A percentile compares a stretch with the other conserved stretches of the same genome.
phyloP scores from a whole-genome alignment of 768 basidiomycete species.

The Suillus hirtellus region DNA sequence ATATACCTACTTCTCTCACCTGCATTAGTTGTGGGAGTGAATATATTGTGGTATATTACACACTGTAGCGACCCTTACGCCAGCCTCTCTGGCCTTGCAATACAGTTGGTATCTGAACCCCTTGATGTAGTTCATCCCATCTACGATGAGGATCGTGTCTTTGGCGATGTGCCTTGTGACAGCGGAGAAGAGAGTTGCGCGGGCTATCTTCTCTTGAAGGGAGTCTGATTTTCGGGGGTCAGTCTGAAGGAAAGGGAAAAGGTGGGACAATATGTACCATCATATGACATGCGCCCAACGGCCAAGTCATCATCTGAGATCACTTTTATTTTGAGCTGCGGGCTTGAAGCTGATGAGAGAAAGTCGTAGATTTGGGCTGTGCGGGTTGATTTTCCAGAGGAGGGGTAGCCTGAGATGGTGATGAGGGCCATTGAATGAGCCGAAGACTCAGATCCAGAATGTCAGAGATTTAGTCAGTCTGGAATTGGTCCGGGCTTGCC shows the following conservation, averaged over 20 bases:
- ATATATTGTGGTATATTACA: too few relatives aligned
- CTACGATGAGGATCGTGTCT: too few relatives aligned
- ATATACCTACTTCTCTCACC: background rate
- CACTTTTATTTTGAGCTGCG: background rate
- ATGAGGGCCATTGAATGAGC: constrained; percentile 75
- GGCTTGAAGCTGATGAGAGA: background rate
- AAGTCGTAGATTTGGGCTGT: background rate
- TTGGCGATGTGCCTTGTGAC: too few relatives aligned
- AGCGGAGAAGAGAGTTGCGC: background rate
- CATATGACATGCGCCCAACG: background rate
- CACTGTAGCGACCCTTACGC: too few relatives aligned
- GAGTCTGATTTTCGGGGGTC: background rate
- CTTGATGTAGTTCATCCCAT: too few relatives aligned
- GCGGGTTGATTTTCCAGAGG: constrained; percentile 81
- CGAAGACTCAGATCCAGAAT: too few relatives aligned
- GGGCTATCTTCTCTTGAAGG: background rate
- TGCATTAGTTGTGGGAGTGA: background rate
- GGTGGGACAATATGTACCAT: background rate
- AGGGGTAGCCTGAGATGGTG: constrained; percentile 86
- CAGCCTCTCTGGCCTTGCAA: background rate
- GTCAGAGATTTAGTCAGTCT: too few relatives aligned
- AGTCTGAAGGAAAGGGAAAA: background rate
- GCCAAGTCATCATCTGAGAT: background rate
- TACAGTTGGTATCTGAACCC: too few relatives aligned
- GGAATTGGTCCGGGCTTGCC: too few relatives aligned